phyloP scores from a whole-genome alignment of 202 grass and related monocot species.

The Cymbopogon flexuosus region DNA sequence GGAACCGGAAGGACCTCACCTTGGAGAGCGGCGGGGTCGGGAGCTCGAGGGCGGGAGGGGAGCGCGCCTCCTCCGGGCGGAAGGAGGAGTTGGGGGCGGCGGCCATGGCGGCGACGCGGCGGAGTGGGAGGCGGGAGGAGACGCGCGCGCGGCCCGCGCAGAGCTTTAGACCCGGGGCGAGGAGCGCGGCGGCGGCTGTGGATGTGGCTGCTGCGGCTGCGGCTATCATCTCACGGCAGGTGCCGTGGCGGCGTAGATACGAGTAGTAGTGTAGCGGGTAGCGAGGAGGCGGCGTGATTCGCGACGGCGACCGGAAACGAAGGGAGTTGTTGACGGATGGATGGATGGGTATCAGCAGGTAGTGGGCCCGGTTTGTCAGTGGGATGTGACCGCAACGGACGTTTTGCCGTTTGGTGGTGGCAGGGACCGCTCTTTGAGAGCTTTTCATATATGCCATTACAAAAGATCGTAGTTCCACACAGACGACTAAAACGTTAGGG shows the following conservation, averaged over 20 bases:
- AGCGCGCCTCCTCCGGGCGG: constrained; percentile 65
- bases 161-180: constrained; percentile 26
- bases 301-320: constrained; percentile 36
- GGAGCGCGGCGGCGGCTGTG: constrained; percentile 35
- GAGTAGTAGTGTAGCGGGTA: background rate
- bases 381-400: background rate
- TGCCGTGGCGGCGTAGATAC: constrained; percentile 5
- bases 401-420: background rate
- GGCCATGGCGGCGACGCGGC: constrained; percentile 49
- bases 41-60: constrained; percentile 56
- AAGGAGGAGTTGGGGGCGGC: constrained; percentile 35
- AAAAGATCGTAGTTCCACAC: no score
- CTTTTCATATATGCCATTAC: no score
- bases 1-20: constrained; percentile 25
- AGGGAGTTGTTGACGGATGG: background rate
- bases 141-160: background rate
- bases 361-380: background rate
- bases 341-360: background rate
- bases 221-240: constrained; percentile 41
- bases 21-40: constrained; percentile 70
- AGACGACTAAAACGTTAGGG: no score
- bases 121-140: constrained; percentile 8
- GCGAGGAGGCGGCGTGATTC: constrained; percentile 11
- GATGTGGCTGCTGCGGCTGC: constrained; percentile 42
- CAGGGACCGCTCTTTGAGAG: no score